Conservation (phyloP, 371 early-diverging fungal species). For the Mycotypha africana region DNA sequence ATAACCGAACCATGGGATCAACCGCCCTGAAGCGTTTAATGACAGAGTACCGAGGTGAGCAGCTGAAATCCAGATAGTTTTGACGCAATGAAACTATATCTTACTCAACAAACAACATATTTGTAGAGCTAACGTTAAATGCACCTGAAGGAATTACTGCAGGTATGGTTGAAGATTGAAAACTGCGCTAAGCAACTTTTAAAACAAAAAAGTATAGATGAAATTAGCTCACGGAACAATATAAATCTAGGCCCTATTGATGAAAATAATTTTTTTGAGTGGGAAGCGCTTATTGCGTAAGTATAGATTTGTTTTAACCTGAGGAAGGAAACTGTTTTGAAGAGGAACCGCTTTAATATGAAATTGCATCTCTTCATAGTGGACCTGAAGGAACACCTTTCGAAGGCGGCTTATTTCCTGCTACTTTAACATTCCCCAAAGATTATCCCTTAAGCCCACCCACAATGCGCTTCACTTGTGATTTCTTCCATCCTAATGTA, state of each 20-base stretch:
- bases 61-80: too few relatives aligned
- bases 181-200: too few relatives aligned
- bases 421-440: conserved; percentile 82
- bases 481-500: conserved; percentile 96
- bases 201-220: too few relatives aligned
- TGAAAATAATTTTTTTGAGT: conserved; percentile 93
- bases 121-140: conserved; percentile 83
- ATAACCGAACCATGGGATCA: conserved; percentile 42
- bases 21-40: conserved; percentile 93
- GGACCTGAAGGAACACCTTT: conserved; percentile 95
- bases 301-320: too few relatives aligned
- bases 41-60: conserved; percentile 91
- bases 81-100: too few relatives aligned
- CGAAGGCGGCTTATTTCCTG: conserved; percentile 84
- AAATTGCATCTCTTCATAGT: conserved; percentile 29
- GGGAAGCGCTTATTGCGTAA: conserved; percentile 95
- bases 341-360: not conserved
- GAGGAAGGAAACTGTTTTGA: too few relatives aligned
- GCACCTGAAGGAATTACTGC: conserved; percentile 97
- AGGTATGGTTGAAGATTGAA: too few relatives aligned
- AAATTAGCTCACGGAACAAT: too few relatives aligned
- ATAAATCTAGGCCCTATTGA: conserved; percentile 80
- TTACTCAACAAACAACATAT: too few relatives aligned
- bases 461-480: conserved; percentile 84
- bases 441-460: conserved; percentile 97